phyloP scores from a whole-genome alignment of 305 asterid genomes.

The Solanum hybrid region DNA sequence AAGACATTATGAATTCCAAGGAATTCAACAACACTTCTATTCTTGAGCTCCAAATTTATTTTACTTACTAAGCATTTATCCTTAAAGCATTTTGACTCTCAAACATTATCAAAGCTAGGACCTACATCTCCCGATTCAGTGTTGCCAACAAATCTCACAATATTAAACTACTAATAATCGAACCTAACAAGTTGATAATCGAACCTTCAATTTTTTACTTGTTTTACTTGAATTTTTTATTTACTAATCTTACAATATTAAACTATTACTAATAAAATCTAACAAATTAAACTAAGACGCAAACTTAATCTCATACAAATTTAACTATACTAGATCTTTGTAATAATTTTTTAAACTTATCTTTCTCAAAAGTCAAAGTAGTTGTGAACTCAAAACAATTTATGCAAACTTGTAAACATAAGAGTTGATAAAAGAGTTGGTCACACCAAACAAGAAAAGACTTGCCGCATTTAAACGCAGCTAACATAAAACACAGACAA shows the following conservation, averaged over 20 bases:
- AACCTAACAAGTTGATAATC: not conserved
- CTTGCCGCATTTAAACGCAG: not conserved
- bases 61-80: not conserved
- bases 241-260: not conserved
- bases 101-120: not conserved
- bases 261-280: not conserved
- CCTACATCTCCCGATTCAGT: not conserved
- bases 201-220: no score
- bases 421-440: not conserved
- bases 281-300: not conserved
- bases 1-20: not conserved
- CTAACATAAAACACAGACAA: not conserved
- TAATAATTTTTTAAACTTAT: not conserved
- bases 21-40: not conserved
- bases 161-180: no score
- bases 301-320: not conserved
- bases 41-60: not conserved
- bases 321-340: not conserved
- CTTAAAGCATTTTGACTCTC: not conserved
- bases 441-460: not conserved
- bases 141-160: not conserved
- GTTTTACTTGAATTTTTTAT: no score
- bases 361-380: not conserved
- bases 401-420: not conserved
- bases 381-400: not conserved